These are phyloP conservation scores for Ambrosiella cleistominuta DNA, from an alignment of 2,329 filamentous ascomycete species.

Conservation along the genomic window DNA sequence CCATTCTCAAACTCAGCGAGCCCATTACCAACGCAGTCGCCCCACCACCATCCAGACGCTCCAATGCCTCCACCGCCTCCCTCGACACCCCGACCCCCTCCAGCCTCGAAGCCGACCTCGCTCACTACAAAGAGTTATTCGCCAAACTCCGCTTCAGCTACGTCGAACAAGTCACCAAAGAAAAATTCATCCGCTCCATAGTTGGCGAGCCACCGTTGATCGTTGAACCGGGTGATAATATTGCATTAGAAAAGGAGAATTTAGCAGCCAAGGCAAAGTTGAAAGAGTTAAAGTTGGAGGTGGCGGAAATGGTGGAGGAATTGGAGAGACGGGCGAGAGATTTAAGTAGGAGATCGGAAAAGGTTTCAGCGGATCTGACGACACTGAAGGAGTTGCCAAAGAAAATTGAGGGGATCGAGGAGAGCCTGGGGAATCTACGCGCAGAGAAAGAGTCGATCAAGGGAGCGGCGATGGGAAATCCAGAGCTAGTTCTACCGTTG, in stretches of 20 bases:
- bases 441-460: constrained; percentile 23
- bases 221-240: constrained; percentile 66
- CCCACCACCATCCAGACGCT: constrained; percentile 31
- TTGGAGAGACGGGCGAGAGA: constrained; percentile 49
- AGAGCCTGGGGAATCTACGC: constrained; percentile 28
- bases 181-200: constrained; percentile 88
- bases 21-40: constrained; percentile 42
- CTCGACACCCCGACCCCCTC: constrained; percentile 53
- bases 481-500: constrained; percentile 36
- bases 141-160: constrained; percentile 93
- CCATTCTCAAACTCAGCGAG: constrained; percentile 61
- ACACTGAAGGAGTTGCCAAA: constrained; percentile 33
- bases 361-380: constrained; percentile 29
- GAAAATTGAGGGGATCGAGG: constrained; percentile 31
- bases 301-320: constrained; percentile 52
- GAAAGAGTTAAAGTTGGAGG: constrained; percentile 64
- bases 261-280: constrained; percentile 56
- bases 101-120: constrained; percentile 64
- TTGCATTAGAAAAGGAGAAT: constrained; percentile 52
- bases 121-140: constrained; percentile 88
- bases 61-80: constrained; percentile 50
- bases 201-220: constrained; percentile 79
- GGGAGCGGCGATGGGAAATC: constrained; percentile 8
- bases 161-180: constrained; percentile 95
- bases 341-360: constrained; percentile 37